Percentiles rank a stretch among this genome's conserved stretches.
phyloP scores from a whole-genome alignment of 2,329 filamentous ascomycete genomes.

The Fusarium albosuccineum region DNA sequence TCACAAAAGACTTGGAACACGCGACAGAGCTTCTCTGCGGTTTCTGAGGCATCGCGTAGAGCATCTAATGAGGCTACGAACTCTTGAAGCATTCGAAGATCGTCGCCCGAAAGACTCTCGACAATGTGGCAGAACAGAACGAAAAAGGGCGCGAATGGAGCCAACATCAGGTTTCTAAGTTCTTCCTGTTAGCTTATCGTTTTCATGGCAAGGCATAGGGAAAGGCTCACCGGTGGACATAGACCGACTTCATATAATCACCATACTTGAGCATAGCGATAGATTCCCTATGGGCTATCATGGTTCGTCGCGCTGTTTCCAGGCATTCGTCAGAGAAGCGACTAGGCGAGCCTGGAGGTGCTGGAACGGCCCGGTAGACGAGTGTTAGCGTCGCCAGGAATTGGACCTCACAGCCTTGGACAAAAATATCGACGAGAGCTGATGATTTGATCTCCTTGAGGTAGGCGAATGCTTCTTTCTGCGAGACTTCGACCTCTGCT shows the following conservation, averaged over 20 bases:
- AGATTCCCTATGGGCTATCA: conserved; percentile 58
- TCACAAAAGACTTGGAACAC: conserved; percentile 72
- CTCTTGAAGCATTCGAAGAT: conserved; percentile 66
- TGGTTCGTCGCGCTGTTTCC: conserved; percentile 60
- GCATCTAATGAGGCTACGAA: conserved; percentile 68
- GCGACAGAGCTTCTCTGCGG: conserved; percentile 69
- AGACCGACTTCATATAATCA: conserved; percentile 57
- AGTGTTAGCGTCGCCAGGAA: conserved; percentile 62
- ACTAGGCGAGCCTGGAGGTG: conserved; percentile 54
- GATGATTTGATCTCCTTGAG: conserved; percentile 54
- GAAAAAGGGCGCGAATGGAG: conserved; percentile 70
- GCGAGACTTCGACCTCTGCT: conserved; percentile 34
- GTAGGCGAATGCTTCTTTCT: conserved; percentile 45
- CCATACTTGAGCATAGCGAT: conserved; percentile 57
- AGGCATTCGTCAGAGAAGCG: conserved; percentile 63
- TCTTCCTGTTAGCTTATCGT: neutral
- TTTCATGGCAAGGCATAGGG: neutral
- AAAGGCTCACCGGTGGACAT: conserved; percentile 62
- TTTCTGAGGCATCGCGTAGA: conserved; percentile 65
- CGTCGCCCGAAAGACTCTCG: conserved; percentile 64
- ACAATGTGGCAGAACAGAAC: conserved; percentile 69
- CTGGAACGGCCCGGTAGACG: conserved; percentile 64
- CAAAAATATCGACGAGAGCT: conserved; percentile 56
- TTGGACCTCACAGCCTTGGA: conserved; percentile 61
- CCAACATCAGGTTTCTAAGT: conserved; percentile 63